Evolutionary conservation across 305 asterid species (phyloP).

Genomic region (Fraxinus xanthoxyloides): DNA sequence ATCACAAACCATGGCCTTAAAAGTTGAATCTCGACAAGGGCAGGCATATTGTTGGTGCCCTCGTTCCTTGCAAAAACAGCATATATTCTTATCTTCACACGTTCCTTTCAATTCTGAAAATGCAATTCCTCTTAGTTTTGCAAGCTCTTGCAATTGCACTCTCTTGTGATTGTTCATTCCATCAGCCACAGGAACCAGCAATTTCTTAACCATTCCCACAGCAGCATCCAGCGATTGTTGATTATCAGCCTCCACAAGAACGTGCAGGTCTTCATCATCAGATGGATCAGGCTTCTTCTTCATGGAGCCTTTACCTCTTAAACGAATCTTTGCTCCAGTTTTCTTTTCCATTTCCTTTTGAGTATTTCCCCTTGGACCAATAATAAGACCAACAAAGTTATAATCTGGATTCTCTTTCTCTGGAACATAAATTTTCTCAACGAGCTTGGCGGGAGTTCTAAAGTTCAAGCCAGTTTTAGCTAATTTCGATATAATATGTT

Average conservation of each 20-base stretch:
- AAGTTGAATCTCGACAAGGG: slow-evolving; percentile 37
- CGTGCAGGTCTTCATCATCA: slow-evolving; percentile 40
- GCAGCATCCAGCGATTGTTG: slow-evolving; percentile 38
- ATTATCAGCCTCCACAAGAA: slow-evolving; percentile 38
- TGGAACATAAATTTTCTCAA: slow-evolving; percentile 33
- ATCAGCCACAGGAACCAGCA: slow-evolving; percentile 44
- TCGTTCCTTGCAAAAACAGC: slow-evolving; percentile 38
- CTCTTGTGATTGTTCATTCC: slow-evolving; percentile 37
- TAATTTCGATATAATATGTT: slow-evolving; percentile 25
- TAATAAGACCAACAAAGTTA: slow-evolving; percentile 44
- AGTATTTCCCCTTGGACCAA: slow-evolving; percentile 52
- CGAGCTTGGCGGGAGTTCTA: slow-evolving; percentile 31
- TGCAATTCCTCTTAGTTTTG: slow-evolving; percentile 30
- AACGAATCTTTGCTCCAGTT: slow-evolving; percentile 40
- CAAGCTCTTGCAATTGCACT: slow-evolving; percentile 40
- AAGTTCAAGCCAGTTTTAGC: slow-evolving; percentile 22
- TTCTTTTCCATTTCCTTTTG: slow-evolving; percentile 53
- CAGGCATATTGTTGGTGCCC: slow-evolving; percentile 44
- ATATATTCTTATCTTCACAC: slow-evolving; percentile 28
- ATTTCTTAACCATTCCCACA: slow-evolving; percentile 42
- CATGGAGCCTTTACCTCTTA: slow-evolving; percentile 41
- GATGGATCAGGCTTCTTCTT: slow-evolving; percentile 29
- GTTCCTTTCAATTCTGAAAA: slow-evolving; percentile 32
- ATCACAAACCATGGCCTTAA: slow-evolving; percentile 34
- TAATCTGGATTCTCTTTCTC: slow-evolving; percentile 37